Evolutionary conservation across 345 rosid species (phyloP).

Genomic region (Camelina hispida): DNA sequence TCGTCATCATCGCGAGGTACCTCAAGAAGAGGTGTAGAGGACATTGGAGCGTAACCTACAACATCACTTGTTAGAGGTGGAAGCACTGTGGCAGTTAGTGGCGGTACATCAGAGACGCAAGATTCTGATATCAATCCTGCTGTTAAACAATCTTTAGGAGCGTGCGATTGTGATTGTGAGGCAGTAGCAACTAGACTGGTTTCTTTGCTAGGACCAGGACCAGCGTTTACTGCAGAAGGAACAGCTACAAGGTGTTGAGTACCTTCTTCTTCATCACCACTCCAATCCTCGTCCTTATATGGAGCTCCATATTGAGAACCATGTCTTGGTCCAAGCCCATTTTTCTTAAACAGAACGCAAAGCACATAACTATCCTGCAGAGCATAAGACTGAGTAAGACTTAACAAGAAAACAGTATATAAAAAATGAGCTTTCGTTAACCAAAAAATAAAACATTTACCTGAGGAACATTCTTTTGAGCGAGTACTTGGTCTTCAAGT

Average conservation of each 20-base stretch:
- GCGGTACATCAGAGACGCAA: constrained; percentile 42
- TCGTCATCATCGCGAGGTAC: constrained; percentile 21
- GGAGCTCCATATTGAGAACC: constrained; percentile 87
- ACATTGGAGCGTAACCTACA: constrained; percentile 17
- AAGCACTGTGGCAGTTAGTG: constrained; percentile 25
- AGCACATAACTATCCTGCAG: constrained; percentile 63
- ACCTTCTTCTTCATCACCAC: constrained; percentile 49
- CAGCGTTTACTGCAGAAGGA: constrained; percentile 20
- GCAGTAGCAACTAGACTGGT: constrained; percentile 17
- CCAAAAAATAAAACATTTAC: constrained; percentile 8
- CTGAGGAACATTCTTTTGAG: constrained; percentile 48
- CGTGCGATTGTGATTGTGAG: constrained; percentile 3
- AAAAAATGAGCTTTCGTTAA: not conserved
- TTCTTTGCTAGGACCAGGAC: constrained; percentile 22
- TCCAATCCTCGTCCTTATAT: constrained; percentile 78
- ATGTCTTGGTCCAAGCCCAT: constrained; percentile 73
- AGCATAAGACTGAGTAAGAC: not conserved
- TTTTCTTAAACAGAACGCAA: constrained; percentile 63
- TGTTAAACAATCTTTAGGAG: constrained; percentile 16
- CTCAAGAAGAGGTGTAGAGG: constrained; percentile 22
- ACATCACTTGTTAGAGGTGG: constrained; percentile 27
- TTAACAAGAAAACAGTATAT: constrained; percentile 1
- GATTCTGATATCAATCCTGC: constrained; percentile 35
- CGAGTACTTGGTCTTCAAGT: constrained; percentile 52
- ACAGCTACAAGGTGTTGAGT: constrained; percentile 11